These are phyloP conservation scores for Ploettnerulaceae sp. DNA, from an alignment of 2,329 filamentous ascomycete genomes.

Conservation along the genomic window DNA sequence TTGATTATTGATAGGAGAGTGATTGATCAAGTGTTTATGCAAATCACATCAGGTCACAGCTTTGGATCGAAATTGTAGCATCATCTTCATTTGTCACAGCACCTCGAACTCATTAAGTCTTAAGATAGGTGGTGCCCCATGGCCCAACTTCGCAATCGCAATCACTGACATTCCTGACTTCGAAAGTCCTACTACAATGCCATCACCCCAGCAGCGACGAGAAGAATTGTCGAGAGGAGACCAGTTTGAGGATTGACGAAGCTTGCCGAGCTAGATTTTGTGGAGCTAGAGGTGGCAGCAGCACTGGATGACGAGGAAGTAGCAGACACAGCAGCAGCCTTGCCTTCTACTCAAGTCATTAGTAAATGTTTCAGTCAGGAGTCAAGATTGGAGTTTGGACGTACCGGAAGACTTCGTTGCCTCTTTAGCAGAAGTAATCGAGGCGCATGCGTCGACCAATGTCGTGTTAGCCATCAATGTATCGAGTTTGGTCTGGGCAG, in stretches of 20 bases:
- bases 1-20: no score
- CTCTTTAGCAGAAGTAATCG: slow-evolving; percentile 31
- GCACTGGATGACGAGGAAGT: slow-evolving; percentile 9
- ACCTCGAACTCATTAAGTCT: no score
- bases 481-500: slow-evolving; percentile 30
- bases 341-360: slow-evolving; percentile 7
- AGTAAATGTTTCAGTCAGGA: background rate
- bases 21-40: no score
- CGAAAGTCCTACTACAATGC: slow-evolving; percentile 19
- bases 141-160: background rate
- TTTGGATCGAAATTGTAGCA: no score
- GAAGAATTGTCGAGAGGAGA: slow-evolving; percentile 16
- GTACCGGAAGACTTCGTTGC: slow-evolving; percentile 24
- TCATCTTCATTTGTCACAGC: no score
- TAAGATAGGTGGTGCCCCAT: background rate
- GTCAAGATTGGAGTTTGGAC: background rate
- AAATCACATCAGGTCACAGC: no score
- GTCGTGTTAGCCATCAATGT: slow-evolving; percentile 35
- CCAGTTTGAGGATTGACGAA: slow-evolving; percentile 18
- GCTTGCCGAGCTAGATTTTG: slow-evolving; percentile 13
- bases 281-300: slow-evolving; percentile 10
- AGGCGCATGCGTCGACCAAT: slow-evolving; percentile 32
- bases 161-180: background rate
- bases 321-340: slow-evolving; percentile 14
- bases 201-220: slow-evolving; percentile 21